phyloP scores from a whole-genome alignment of 139 green algal genomes.

The Chlorella sp. region DNA sequence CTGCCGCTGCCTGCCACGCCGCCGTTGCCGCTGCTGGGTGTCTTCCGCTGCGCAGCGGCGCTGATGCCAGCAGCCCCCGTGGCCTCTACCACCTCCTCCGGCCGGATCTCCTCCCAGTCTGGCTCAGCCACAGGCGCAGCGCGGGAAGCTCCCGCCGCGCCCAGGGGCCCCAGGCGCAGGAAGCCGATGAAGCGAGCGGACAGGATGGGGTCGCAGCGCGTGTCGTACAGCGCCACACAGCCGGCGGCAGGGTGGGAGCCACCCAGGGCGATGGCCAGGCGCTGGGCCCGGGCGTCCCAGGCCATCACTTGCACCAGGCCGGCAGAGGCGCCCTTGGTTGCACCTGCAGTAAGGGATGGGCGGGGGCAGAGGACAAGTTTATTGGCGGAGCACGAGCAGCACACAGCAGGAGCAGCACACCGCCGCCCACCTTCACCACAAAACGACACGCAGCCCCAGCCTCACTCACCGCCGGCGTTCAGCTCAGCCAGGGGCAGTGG shows the following conservation, averaged over 20 bases:
- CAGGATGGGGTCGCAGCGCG: slow-evolving; percentile 38
- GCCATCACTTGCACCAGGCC: slow-evolving; percentile 10
- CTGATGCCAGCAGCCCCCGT: neutral
- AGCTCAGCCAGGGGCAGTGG: slow-evolving; percentile 42
- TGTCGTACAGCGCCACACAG: slow-evolving; percentile 42
- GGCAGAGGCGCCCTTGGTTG: neutral
- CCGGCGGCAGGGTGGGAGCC: slow-evolving; percentile 32
- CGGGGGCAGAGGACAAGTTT: no score
- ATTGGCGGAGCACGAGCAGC: no score
- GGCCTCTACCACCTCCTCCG: slow-evolving; percentile 23
- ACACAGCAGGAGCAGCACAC: no score
- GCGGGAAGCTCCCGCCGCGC: neutral
- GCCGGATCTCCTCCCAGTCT: slow-evolving; percentile 28
- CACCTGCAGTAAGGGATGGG: no score
- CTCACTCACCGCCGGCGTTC: neutral
- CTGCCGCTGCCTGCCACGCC: no score
- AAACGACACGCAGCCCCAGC: no score
- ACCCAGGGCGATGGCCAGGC: slow-evolving; percentile 38
- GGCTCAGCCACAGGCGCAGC: neutral
- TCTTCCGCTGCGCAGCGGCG: neutral
- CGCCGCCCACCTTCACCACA: neutral
- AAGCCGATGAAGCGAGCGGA: slow-evolving; percentile 44
- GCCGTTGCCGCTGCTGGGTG: no score
- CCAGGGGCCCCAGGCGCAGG: slow-evolving; percentile 4
- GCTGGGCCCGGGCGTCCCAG: slow-evolving; percentile 38